Conservation (phyloP, 345 rosid genomes). For the Eucalyptus sp. region DNA sequence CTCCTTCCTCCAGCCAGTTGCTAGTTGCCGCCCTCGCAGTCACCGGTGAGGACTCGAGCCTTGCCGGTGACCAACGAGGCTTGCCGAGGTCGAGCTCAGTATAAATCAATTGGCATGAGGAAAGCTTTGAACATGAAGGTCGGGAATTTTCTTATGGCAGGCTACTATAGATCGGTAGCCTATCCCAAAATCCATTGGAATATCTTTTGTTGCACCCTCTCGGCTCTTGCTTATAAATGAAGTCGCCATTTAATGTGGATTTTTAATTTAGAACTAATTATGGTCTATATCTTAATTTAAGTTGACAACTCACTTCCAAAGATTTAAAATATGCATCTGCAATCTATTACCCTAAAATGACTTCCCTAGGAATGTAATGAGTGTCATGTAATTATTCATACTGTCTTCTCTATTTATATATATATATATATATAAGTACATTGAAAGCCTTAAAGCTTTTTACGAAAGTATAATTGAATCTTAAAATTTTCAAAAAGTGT, state of each 20-base stretch:
- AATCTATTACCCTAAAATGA: too few relatives aligned
- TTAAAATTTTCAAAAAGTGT: fast-evolving
- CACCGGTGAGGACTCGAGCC: fast-evolving
- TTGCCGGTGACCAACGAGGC: fast-evolving
- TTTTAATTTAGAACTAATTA: too few relatives aligned
- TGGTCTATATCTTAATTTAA: too few relatives aligned
- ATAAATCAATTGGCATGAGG: not conserved
- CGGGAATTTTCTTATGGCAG: not conserved
- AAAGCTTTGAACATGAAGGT: not conserved
- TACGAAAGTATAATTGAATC: fast-evolving
- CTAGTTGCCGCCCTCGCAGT: fast-evolving
- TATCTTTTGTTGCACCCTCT: not conserved
- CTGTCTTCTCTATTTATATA: too few relatives aligned
- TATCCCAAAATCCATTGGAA: fast-evolving
- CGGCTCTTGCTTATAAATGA: not conserved
- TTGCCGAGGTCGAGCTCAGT: fast-evolving
- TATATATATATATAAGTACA: fast-evolving
- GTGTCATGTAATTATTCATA: too few relatives aligned
- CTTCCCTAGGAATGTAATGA: too few relatives aligned
- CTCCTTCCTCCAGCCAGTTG: too few relatives aligned
- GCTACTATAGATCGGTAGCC: fast-evolving
- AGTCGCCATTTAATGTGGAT: fast-evolving
- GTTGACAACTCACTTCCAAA: too few relatives aligned
- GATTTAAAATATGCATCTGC: too few relatives aligned
- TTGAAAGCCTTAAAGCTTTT: too few relatives aligned